Evolutionary conservation across 1,284 basidiomycete species (phyloP), one percentile per base, ranked within the genome.

Genomic region (Hortiboletus rubellus): DNA sequence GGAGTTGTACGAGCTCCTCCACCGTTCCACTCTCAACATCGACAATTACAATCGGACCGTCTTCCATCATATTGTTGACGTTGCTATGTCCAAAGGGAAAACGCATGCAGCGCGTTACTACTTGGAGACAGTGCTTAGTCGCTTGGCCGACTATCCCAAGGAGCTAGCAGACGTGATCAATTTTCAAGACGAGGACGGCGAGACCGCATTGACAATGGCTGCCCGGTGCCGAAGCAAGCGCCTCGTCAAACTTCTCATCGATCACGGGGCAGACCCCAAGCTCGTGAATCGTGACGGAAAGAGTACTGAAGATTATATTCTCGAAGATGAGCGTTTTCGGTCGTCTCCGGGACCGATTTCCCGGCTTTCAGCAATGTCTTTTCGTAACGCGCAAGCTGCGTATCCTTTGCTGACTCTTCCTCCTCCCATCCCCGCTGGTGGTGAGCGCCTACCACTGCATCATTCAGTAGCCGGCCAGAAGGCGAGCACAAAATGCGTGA

Each of bases 141-240:
- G 96, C 44, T 82, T 99, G 18, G 82, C 91, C n/a, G 95, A 98
- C 70, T 99, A 94, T 74, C 96, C 96, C 3, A 91, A 92, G 66
- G 97, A 99, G 74, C 79, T 99, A 17, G 94, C 95, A 38, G 97
- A 99, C 71, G 95, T 99, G 50, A 94, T 99, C 76, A 99, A 99
- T 72, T 99, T 99, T 74, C 97, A 97, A 73, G 97, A 99, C 72
- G 95, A 98, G 71, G 97, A 99, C 65, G 96, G 96, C 36, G 97
- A 99, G 77, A 98, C 97, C 14, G 94, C 97, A 11, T 77, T 99
- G 57, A 99, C 97, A 1, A 87, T 99, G 81, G 96, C 97, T 27
- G 97, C 97, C 7, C 84, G 97, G 38, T 98, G 96, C 67, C 81
- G 97, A 55, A 96, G 92, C 73, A 97, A 98, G 76, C 87, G 96